A percentile compares a stretch with the other conserved stretches of the same genome.
These are phyloP conservation scores for Cyberlindnera nakhonratchasimensis DNA, from an alignment of 805 yeast species.

Conservation along the genomic window DNA sequence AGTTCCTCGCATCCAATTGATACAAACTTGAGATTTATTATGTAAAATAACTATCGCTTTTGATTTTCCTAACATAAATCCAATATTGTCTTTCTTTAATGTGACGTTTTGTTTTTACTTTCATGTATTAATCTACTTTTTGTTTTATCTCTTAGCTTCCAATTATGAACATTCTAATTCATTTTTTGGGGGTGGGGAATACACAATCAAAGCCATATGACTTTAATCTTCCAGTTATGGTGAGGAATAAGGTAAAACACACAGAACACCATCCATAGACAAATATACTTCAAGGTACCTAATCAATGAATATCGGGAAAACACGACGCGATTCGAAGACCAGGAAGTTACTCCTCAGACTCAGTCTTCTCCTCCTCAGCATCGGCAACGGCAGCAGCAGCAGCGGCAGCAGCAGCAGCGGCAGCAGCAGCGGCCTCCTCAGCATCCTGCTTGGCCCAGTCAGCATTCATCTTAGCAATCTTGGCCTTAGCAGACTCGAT, in stretches of 20 bases:
- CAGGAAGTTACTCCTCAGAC: constrained; percentile 13
- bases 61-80: no score
- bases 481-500: constrained; percentile 74
- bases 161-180: not conserved
- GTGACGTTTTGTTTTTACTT: no score
- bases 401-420: constrained; percentile 15
- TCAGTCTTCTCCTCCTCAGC: constrained; percentile 14
- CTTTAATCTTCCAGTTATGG: not conserved
- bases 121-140: no score
- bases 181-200: not conserved
- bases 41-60: constrained; percentile 9
- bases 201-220: not conserved
- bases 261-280: not conserved
- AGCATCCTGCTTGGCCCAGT: constrained; percentile 44
- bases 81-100: no score
- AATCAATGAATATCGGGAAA: not conserved
- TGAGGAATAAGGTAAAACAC: not conserved
- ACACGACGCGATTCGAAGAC: not conserved
- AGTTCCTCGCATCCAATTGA: constrained; percentile 69
- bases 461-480: constrained; percentile 62
- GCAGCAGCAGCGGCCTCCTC: constrained; percentile 28
- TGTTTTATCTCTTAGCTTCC: no score
- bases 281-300: not conserved
- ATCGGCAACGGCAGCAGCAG: constrained; percentile 8
- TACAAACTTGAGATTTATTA: constrained; percentile 39